These are phyloP conservation scores for Westerdykella ornata DNA, from an alignment of 2,329 filamentous ascomycete species.

Conservation along the genomic window DNA sequence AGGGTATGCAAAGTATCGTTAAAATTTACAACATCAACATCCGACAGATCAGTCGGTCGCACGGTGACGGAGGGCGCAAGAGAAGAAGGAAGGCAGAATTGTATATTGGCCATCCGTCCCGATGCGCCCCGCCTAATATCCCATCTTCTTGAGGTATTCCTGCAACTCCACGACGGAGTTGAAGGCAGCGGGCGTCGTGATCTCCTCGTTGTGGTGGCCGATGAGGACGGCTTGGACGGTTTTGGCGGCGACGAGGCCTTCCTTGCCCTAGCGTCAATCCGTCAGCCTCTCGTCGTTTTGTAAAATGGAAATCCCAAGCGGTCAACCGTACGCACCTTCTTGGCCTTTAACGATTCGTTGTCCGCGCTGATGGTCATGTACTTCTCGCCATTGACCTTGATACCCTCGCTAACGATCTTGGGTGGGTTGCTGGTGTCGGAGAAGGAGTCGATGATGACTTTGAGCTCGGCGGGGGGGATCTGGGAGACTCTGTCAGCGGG, in stretches of 20 bases:
- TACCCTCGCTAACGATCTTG: slow-evolving; percentile 63
- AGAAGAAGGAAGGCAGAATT: slow-evolving; percentile 1
- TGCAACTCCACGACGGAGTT: slow-evolving; percentile 75
- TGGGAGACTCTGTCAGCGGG: slow-evolving; percentile 18
- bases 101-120: not conserved
- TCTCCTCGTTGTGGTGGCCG: slow-evolving; percentile 71
- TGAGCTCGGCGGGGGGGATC: slow-evolving; percentile 51
- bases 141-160: slow-evolving; percentile 74
- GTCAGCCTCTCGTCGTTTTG: not conserved
- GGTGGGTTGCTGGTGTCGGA: slow-evolving; percentile 55
- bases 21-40: slow-evolving; percentile 30
- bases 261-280: slow-evolving; percentile 57
- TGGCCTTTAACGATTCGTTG: slow-evolving; percentile 73
- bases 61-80: slow-evolving; percentile 4
- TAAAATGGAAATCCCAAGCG: too few species aligned
- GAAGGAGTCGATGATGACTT: slow-evolving; percentile 46
- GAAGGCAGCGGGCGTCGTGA: slow-evolving; percentile 68
- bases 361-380: slow-evolving; percentile 72
- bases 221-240: slow-evolving; percentile 84
- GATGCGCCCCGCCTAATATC: slow-evolving; percentile 55
- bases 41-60: too few species aligned
- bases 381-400: slow-evolving; percentile 69
- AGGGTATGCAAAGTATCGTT: slow-evolving; percentile 35
- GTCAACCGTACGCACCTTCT: slow-evolving; percentile 68
- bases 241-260: slow-evolving; percentile 77